Base-by-base conservation (phyloP, 192 early-diverging fungal species). In the Podila epigama region DNA sequence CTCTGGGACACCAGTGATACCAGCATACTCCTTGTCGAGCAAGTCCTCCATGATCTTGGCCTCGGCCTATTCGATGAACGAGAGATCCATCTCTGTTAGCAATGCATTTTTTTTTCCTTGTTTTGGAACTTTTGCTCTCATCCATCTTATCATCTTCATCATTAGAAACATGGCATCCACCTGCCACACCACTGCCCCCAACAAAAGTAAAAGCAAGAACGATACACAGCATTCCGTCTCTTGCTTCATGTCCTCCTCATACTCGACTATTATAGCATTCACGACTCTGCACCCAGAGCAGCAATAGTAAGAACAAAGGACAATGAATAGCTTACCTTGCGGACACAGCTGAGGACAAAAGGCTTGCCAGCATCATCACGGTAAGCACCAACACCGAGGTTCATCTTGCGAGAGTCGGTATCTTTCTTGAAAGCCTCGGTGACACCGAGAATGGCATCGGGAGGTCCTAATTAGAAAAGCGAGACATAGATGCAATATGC, bases 371-470 rank as follows among this genome's bases (percentile, higher is more conserved):
- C 79, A 75, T 99, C 95, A 75, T 95, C 94, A 77, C 97, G 92
- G 84, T 98, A 99, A 42, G 97, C 98, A 68, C 98, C 98, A 28
- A 97, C 96, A 61, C 96, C 96, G 41, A 99, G 84, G 89, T 98
- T 98, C 90, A 99, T 98, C 90, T 99, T 99, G 70, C 87, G 87
- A 13, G 94, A 75, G 72, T 96, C 90, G 39, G 77, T 85, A 81
- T 97, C 95, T 75, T 91, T 92, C 88, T 94, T 95, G 89, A 92
- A 99, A 29, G 95, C 95, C 80, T 96, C 97, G 55, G 95, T 95
- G 70, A 98, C 92, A 66, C 91, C 91, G 52, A 94, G 85, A 66
- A 94, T 94, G 7, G 92, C 89, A 69, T 94, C 92, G 29, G 92
- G 90, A 63, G 91, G 92, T 58, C 88, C 88, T 87, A 75, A 56